phyloP scores from a whole-genome alignment of 495 filamentous ascomycete species.

The Umbilicaria muhlenbergii region DNA sequence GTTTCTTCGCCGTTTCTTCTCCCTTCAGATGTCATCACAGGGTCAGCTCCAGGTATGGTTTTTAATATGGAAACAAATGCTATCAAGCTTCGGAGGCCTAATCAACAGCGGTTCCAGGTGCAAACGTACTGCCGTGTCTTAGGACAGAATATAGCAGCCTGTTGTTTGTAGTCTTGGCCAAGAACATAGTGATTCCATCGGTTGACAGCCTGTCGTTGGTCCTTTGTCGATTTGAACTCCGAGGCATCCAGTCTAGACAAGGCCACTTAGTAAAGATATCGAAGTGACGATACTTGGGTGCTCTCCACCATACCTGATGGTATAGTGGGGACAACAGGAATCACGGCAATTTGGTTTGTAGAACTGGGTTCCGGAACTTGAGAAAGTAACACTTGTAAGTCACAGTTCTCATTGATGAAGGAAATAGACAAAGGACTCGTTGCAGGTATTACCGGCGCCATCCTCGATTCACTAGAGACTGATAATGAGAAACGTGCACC shows the following conservation, averaged over 20 bases:
- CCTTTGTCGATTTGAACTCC: slow-evolving; percentile 53
- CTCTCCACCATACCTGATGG: slow-evolving; percentile 44
- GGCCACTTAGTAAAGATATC: slow-evolving; percentile 4
- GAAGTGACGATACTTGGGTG: not conserved
- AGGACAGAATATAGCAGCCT: slow-evolving; percentile 58
- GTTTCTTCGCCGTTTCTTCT: slow-evolving; percentile 56
- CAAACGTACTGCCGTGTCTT: slow-evolving; percentile 51
- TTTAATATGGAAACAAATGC: not conserved
- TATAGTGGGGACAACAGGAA: slow-evolving; percentile 94
- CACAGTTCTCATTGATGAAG: not conserved
- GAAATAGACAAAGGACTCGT: no score
- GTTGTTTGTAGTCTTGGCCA: slow-evolving; percentile 60
- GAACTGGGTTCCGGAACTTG: slow-evolving; percentile 57
- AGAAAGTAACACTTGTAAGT: not conserved
- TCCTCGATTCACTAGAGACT: slow-evolving; percentile 66
- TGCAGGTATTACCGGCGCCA: slow-evolving; percentile 61
- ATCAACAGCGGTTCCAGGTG: not conserved
- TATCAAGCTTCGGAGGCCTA: not conserved
- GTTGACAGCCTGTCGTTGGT: slow-evolving; percentile 78
- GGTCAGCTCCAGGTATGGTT: not conserved
- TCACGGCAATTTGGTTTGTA: slow-evolving; percentile 76
- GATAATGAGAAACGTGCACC: slow-evolving; percentile 60
- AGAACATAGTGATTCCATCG: slow-evolving; percentile 78
- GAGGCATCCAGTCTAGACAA: slow-evolving; percentile 46
- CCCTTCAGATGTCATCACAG: slow-evolving; percentile 22